Conservation (phyloP, 371 early-diverging fungal genomes). For the Gilbertella persicaria region DNA sequence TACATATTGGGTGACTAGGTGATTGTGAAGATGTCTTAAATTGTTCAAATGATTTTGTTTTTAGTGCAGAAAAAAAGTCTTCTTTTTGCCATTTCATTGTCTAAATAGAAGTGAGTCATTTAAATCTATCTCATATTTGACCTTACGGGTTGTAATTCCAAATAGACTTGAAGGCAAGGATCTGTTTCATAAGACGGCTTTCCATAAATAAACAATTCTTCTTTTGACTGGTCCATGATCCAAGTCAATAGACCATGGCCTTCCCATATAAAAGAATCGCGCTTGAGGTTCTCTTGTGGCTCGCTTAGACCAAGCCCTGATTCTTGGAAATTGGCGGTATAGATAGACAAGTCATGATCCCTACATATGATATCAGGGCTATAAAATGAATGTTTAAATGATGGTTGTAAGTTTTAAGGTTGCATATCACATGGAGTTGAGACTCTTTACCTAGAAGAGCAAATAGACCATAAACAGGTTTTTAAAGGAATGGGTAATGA, state of each 20-base stretch:
- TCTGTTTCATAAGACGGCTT: constrained; percentile 17
- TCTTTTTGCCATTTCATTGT: constrained; percentile 43
- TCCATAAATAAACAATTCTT: constrained; percentile 26
- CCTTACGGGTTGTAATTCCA: constrained; percentile 49
- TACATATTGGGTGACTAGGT: constrained; percentile 22
- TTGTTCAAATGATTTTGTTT: constrained; percentile 34
- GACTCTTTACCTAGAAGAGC: constrained; percentile 41
- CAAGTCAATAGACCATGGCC: constrained; percentile 49
- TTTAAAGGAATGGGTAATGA: constrained; percentile 30
- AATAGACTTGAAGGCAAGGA: constrained; percentile 23
- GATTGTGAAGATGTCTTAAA: constrained; percentile 24
- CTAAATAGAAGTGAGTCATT: constrained; percentile 12
- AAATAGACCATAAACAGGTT: constrained; percentile 45
- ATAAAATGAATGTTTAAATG: constrained; percentile 1
- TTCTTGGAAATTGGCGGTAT: constrained; percentile 48
- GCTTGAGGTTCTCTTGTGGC: background rate
- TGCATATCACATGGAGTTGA: constrained; percentile 23
- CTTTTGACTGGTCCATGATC: constrained; percentile 32
- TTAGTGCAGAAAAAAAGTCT: constrained; percentile 44
- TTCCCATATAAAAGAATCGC: constrained; percentile 40
- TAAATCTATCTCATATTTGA: background rate
- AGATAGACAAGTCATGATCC: constrained; percentile 47
- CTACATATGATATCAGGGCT: constrained; percentile 54
- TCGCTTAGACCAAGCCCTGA: constrained; percentile 18
- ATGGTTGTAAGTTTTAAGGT: constrained; percentile 4